Evolutionary conservation across 768 basidiomycete genomes (phyloP), one percentile per base, ranked within the genome.

Genomic region (Rhizopogon vinicolor): DNA sequence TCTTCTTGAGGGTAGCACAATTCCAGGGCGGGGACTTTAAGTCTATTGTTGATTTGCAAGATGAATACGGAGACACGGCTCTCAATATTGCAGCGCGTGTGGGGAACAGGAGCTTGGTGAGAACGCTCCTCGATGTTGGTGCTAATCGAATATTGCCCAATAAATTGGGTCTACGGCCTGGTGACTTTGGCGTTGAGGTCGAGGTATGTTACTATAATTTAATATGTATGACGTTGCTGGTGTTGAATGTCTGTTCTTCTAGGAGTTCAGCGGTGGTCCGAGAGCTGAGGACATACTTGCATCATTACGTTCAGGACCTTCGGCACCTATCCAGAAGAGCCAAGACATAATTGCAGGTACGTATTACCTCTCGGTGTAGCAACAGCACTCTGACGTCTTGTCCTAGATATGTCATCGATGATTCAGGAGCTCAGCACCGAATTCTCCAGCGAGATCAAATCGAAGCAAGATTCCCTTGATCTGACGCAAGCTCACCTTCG

Each of bases 1-100:
- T 98, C 51, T 85, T 98, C 62, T 79, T 86, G 58, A 93, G 86
- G 85, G 83, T 98, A 61, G 92, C 86, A 16, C 81, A 87, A 54
- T 75, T 86, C 57, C 84, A 93, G 62, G 81, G 78, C 7, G 89
- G 86, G 1, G 85, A 88, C 61, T 93, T 92, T 65, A 78, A 79
- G 62, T 85, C 83, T 5, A 72, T 98, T 50, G 86, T 98, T 10
- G 93, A 98, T 69, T 74, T 96, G 41, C 91, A 93, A 70, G 97
- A 99, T 65, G 85, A 91, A 61, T 88, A 98, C 67, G 97, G 96
- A 0, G 97, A 99, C 66, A 98, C 96, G 0, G 93, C 93, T 7
- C 70, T 99, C 63, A 97, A 97, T 72, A 91, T 98, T 62, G 93
- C 96, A 13, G 95, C 96, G 0, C 74, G 96, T 54, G 89, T 98